Evolutionary conservation across 257 asterid species (phyloP), one percentile per base, ranked within the genome.

Genomic region (Cruciata laevipes): DNA sequence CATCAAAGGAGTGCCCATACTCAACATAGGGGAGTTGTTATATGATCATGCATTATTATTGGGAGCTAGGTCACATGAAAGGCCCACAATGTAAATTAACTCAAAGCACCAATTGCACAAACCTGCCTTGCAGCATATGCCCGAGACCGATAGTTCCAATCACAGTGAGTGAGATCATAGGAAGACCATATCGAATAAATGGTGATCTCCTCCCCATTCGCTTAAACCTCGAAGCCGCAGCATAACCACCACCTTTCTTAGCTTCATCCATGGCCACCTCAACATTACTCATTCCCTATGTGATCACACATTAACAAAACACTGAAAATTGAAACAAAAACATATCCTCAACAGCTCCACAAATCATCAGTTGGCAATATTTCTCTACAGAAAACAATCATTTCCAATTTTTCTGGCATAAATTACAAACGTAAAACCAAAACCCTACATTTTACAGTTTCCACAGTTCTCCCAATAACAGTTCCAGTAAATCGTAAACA

Each of bases 41-140:
- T 17, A 17, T 21, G 35, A 31, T 61, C 69, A 13, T 13, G n/a
- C 56, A 65, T 32, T 23, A 2, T 66, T 53, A 44, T 51, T 27
- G 37, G 63, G 63, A 56, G 32, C 14, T 24, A 55, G 13, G 14
- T 13, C 13, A 12, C 31, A 37, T 21, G n/a, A 47, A 40, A 64
- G n/a, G 13, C 23, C 40, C 2, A 31, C n/a, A 58, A 58, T 24
- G 38, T 25, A 55, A 12, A 63, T 52, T 2, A 52, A 52, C 25
- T 17, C n/a, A 2, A 16, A n/a, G 23, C 57, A 75, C 88, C 51
- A 62, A 18, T 18, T 6, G 65, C 53, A 72, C 96, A 66, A 61
- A 93, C 98, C 97, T 86, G 82, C 98, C 97, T 80, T 90, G 98
- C 65, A 93, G 74, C 62, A 93, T 87, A 76, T 93, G 96, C 72